phyloP scores from a whole-genome alignment of 495 filamentous ascomycete species.

The Margaritispora aquatica region DNA sequence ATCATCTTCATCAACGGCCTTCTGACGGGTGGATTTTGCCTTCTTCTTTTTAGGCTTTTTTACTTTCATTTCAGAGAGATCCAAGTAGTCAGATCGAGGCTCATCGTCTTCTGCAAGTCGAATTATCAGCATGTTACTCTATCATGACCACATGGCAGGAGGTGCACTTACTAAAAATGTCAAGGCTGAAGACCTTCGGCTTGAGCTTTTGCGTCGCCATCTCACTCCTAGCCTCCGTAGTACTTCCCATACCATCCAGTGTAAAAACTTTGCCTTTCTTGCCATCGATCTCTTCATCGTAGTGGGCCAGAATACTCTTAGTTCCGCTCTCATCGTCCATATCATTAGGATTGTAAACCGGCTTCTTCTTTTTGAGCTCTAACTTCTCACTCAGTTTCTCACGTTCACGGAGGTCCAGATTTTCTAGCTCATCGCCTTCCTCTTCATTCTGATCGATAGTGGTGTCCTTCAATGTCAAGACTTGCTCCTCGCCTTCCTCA shows the following conservation, averaged over 20 bases:
- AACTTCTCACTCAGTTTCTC: conserved; percentile 73
- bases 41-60: conserved; percentile 95
- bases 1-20: conserved; percentile 67
- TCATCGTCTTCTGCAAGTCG: conserved; percentile 49
- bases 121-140: conserved; percentile 23
- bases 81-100: conserved; percentile 78
- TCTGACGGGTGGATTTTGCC: conserved; percentile 65
- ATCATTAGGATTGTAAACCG: conserved; percentile 79
- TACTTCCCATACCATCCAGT: conserved; percentile 67
- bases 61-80: conserved; percentile 76
- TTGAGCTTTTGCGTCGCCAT: conserved; percentile 53
- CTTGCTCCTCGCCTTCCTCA: conserved; percentile 70
- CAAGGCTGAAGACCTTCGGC: conserved; percentile 66
- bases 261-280: conserved; percentile 89
- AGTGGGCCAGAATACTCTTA: conserved; percentile 69
- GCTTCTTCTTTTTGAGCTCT: conserved; percentile 86
- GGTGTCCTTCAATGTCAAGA: conserved; percentile 86
- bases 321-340: conserved; percentile 54
- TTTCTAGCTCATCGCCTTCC: conserved; percentile 89
- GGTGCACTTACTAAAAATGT: conserved; percentile 40
- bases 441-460: conserved; percentile 81
- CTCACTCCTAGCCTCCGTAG: conserved; percentile 44
- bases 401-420: conserved; percentile 66
- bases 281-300: conserved; percentile 91
- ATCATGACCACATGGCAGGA: conserved; percentile 3